Evolutionary conservation across 176 grass and related monocot genomes (phyloP).

Genomic region (Saccharum spontaneum): DNA sequence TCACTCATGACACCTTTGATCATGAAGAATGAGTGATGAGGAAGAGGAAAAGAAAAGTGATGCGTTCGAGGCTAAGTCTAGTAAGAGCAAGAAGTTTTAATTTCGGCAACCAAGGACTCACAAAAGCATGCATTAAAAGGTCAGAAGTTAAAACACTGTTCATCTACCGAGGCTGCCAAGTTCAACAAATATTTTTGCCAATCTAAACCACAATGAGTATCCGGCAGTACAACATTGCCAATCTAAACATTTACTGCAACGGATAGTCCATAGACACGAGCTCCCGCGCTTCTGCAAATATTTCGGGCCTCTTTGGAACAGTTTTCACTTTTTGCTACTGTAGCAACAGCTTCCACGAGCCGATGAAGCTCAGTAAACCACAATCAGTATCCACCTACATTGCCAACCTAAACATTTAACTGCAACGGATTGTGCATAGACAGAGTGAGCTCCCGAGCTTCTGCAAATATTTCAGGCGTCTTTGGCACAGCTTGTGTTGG

Average conservation of each 20-base stretch:
- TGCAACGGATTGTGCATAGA: background rate
- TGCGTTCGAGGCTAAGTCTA: background rate
- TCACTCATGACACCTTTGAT: too few species aligned
- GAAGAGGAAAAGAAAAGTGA: too few species aligned
- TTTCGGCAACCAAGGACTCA: background rate
- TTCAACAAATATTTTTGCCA: too few species aligned
- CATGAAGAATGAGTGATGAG: too few species aligned
- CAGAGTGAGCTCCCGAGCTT: background rate
- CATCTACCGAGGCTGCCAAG: too few species aligned
- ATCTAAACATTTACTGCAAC: background rate
- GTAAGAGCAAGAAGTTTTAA: background rate
- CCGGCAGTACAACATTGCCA: background rate
- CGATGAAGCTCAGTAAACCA: background rate
- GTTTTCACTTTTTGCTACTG: too few species aligned
- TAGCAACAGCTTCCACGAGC: too few species aligned
- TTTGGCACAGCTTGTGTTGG: background rate
- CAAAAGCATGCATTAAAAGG: background rate
- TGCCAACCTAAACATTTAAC: background rate
- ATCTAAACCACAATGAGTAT: background rate
- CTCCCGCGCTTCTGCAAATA: background rate
- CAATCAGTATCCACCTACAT: background rate
- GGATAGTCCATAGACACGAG: background rate
- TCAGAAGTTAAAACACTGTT: too few species aligned
- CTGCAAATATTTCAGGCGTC: background rate
- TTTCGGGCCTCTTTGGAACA: background rate